Evolutionary conservation across 2,329 filamentous ascomycete genomes (phyloP).

Genomic region (Fusarium subtropicale): DNA sequence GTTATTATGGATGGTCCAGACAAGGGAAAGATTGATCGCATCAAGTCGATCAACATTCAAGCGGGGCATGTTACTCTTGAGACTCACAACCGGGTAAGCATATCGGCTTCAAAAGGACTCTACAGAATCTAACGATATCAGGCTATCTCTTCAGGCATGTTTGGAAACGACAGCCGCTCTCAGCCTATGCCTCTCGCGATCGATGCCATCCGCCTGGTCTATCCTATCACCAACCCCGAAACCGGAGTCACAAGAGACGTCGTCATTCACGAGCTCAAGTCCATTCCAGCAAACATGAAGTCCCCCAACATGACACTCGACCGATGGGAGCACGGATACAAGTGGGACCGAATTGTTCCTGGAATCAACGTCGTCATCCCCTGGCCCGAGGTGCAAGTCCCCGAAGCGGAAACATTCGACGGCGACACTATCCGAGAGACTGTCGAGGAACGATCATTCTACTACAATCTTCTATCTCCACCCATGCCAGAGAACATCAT

Average conservation of each 20-base stretch:
- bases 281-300: conserved; percentile 61
- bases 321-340: conserved; percentile 56
- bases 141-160: conserved; percentile 49
- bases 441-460: conserved; percentile 79
- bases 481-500: conserved; percentile 84
- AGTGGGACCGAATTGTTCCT: conserved; percentile 70
- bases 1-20: conserved; percentile 82
- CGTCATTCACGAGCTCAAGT: conserved; percentile 78
- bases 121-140: conserved; percentile 20
- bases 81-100: conserved; percentile 72
- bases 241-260: conserved; percentile 77
- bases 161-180: conserved; percentile 48
- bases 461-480: conserved; percentile 79
- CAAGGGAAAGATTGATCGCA: conserved; percentile 84
- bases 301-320: conserved; percentile 57
- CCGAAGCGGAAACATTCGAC: conserved; percentile 64
- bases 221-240: conserved; percentile 74
- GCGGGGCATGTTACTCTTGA: conserved; percentile 71
- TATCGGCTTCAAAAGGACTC: not conserved
- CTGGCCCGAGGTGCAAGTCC: conserved; percentile 72
- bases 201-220: conserved; percentile 82
- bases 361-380: conserved; percentile 79
- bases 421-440: conserved; percentile 80
- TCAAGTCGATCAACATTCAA: conserved; percentile 66
- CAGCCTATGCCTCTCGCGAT: conserved; percentile 68